Conservation (phyloP, 257 asterid species). For the Plantago major region DNA sequence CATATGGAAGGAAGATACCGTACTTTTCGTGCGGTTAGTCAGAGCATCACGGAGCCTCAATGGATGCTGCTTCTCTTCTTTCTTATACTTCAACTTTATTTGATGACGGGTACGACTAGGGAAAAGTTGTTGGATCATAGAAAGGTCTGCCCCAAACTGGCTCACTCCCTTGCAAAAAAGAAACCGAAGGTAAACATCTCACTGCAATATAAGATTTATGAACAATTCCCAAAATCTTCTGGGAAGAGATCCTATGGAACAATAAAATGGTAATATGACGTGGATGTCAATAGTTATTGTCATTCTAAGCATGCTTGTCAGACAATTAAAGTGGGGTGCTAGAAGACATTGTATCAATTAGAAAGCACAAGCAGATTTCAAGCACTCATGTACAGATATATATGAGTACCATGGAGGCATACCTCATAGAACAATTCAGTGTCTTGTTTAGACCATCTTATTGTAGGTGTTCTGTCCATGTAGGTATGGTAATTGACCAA, state of each 20-base stretch:
- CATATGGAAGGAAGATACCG: not conserved
- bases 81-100: slow-evolving; percentile 66
- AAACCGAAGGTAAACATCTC: not conserved
- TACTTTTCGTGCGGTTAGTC: slow-evolving; percentile 46
- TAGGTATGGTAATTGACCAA: slow-evolving; percentile 66
- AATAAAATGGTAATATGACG: too few species aligned
- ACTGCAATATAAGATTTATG: not conserved
- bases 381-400: not conserved
- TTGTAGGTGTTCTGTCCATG: slow-evolving; percentile 64
- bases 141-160: slow-evolving; percentile 85
- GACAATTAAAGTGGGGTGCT: too few species aligned
- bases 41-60: slow-evolving; percentile 68
- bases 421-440: slow-evolving; percentile 90
- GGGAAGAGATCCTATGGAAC: too few species aligned
- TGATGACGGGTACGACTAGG: slow-evolving; percentile 69
- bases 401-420: slow-evolving; percentile 15
- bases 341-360: not conserved
- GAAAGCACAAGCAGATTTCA: slow-evolving; percentile 5
- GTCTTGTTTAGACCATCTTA: slow-evolving; percentile 82
- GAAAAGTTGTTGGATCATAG: slow-evolving; percentile 83
- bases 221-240: too few species aligned
- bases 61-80: slow-evolving; percentile 80
- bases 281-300: too few species aligned
- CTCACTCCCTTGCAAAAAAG: slow-evolving; percentile 46
- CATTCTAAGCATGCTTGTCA: too few species aligned